phyloP scores from a whole-genome alignment of 2,329 filamentous ascomycete genomes.

The Aspergillus neotritici region DNA sequence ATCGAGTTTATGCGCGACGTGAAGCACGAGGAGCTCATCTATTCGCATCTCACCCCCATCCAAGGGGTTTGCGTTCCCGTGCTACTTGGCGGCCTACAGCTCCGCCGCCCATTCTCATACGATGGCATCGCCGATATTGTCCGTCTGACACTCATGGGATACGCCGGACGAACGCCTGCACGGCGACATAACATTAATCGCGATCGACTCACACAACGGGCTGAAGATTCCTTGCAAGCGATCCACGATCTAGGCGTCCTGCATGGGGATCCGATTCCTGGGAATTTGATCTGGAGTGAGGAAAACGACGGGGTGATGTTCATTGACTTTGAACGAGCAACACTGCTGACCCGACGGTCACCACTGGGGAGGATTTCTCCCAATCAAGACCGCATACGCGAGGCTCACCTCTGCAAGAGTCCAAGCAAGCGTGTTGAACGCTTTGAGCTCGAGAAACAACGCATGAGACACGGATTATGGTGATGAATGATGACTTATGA shows the following conservation, averaged over 20 bases:
- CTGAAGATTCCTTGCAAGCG: slow-evolving; percentile 13
- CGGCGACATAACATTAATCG: slow-evolving; percentile 6
- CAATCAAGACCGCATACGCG: slow-evolving; percentile 12
- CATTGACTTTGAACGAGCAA: slow-evolving; percentile 17
- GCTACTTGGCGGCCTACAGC: slow-evolving; percentile 19
- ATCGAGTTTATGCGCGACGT: slow-evolving; percentile 13
- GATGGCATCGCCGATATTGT: slow-evolving; percentile 18
- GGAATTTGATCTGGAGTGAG: slow-evolving; percentile 14
- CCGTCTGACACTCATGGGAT: slow-evolving; percentile 18
- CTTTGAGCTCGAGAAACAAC: slow-evolving; percentile 8
- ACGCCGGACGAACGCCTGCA: slow-evolving; percentile 12
- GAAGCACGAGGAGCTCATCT: slow-evolving; percentile 18
- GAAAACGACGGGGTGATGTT: slow-evolving; percentile 12
- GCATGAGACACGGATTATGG: slow-evolving; percentile 6
- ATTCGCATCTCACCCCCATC: slow-evolving; percentile 15
- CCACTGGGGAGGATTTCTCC: slow-evolving; percentile 8
- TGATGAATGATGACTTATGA: no score
- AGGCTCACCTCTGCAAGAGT: background rate
- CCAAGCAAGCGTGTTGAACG: background rate
- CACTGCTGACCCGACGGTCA: slow-evolving; percentile 4
- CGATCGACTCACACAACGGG: slow-evolving; percentile 7
- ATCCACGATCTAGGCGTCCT: slow-evolving; percentile 16
- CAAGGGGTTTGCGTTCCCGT: slow-evolving; percentile 20
- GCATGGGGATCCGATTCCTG: slow-evolving; percentile 14
- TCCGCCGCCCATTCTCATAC: slow-evolving; percentile 16